phyloP scores from a whole-genome alignment of 306 rosid genomes.

The Delonix regia region DNA sequence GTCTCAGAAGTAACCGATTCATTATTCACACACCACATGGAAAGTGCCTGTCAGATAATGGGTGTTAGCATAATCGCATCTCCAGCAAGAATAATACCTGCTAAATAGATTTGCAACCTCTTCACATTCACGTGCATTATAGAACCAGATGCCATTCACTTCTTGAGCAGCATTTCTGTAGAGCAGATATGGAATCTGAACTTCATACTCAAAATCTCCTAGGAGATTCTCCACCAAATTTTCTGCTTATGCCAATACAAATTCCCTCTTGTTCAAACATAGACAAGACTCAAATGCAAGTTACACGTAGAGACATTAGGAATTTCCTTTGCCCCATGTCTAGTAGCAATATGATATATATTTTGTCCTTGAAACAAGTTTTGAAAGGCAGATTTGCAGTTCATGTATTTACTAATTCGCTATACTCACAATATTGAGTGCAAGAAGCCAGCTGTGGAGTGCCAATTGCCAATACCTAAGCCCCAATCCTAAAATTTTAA shows the following conservation, averaged over 20 bases:
- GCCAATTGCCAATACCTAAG: conserved; percentile 36
- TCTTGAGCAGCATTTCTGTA: conserved; percentile 74
- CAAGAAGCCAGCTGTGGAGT: conserved; percentile 24
- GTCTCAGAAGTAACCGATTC: conserved; percentile 7
- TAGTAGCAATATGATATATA: conserved; percentile 24
- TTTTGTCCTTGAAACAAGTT: conserved; percentile 3
- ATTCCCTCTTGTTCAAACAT: neutral
- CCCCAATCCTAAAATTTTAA: conserved; percentile 39
- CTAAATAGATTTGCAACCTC: conserved; percentile 68
- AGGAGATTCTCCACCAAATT: conserved; percentile 72
- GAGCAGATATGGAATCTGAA: conserved; percentile 65
- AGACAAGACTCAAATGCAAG: neutral
- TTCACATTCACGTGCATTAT: conserved; percentile 65
- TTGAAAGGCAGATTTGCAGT: conserved; percentile 24
- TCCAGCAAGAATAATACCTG: conserved; percentile 47
- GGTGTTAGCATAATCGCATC: conserved; percentile 1
- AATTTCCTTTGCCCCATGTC: conserved; percentile 28
- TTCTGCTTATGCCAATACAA: conserved; percentile 43
- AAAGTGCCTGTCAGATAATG: neutral
- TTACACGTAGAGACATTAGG: conserved; percentile 3
- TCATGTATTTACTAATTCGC: conserved; percentile 12
- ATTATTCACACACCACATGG: conserved; percentile 29
- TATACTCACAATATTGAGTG: conserved; percentile 34
- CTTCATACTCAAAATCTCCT: conserved; percentile 71
- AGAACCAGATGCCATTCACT: conserved; percentile 73